Base-by-base conservation (phyloP, 257 asterid species). In the Fraxinus pennsylvanica region DNA sequence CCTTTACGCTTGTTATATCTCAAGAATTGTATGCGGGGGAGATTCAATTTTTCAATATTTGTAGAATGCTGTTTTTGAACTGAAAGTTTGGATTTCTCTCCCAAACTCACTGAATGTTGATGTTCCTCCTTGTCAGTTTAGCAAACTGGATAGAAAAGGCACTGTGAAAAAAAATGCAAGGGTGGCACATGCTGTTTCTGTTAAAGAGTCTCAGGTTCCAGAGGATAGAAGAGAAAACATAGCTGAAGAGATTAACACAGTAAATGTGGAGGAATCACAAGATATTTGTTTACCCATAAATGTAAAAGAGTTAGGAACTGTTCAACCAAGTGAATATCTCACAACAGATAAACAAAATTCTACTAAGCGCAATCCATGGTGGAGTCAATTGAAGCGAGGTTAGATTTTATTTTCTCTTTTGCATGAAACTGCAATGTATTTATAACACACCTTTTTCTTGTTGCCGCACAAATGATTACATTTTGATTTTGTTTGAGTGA, bases 111-210 rank as follows among this genome's bases (percentile, higher is more conserved):
- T 43, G 27, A 61, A 63, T 54, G 17, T 66, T 41, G 61, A 32
- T 54, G 47, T 81, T 78, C 30, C 43, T 76, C 57, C 22, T 75
- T 75, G 27, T 78, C 87, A 84, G 89, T 79, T 83, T 74, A 68
- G 68, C 81, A 84, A 80, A 73, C 86, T 79, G 91, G 87, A 74
- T 36, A 79, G 83, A 73, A 88, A 81, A 77, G 74, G 74, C 71
- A 78, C 85, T 61, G 83, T 41, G 50, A 86, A 77, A 80, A 90
- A 86, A 71, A 85, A 76, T 50, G 85, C 87, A 47, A 94, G 85
- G 86, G 84, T 73, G 71, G 81, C 63, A 38, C 80, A 88, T 82
- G 87, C 86, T 77, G 68, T 81, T 78, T 75, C 76, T 77, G 87
- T 75, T 71, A 81, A 81, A 74, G 79, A 68, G 68, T 72, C 81